These are phyloP conservation scores for Primulina eburnea DNA, from an alignment of 257 asterid genomes.

Conservation along the genomic window DNA sequence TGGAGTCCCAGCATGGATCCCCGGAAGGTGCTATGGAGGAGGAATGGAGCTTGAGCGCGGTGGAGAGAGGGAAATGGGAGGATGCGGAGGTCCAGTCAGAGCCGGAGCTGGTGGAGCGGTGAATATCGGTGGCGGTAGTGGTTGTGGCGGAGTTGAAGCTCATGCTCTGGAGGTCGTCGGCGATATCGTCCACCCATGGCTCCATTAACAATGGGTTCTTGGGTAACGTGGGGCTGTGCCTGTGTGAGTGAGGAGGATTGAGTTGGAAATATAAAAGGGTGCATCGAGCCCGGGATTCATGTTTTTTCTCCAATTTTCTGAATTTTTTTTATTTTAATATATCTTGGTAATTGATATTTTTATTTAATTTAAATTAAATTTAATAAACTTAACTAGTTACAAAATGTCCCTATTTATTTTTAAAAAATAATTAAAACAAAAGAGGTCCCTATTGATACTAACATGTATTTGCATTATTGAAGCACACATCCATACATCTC, in stretches of 20 bases:
- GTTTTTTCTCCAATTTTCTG: background rate
- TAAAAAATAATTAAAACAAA: too few relatives aligned
- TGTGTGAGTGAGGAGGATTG: background rate
- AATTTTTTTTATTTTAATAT: too few relatives aligned
- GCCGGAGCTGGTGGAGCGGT: conserved; percentile 86
- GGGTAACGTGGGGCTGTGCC: background rate
- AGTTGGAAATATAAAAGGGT: background rate
- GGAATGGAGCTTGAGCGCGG: conserved; percentile 38
- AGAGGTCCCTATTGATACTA: too few relatives aligned
- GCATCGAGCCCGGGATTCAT: background rate
- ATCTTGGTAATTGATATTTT: too few relatives aligned
- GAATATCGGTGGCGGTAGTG: conserved; percentile 57
- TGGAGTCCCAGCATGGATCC: conserved; percentile 74
- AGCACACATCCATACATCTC: too few relatives aligned
- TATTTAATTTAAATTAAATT: too few relatives aligned
- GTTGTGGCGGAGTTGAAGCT: conserved; percentile 82
- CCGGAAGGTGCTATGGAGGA: conserved; percentile 36
- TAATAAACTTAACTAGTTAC: too few relatives aligned
- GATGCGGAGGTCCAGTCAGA: conserved; percentile 85
- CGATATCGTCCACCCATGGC: conserved; percentile 46
- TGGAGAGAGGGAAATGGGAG: conserved; percentile 36
- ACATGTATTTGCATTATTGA: too few relatives aligned
- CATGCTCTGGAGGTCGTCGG: conserved; percentile 77
- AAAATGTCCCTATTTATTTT: too few relatives aligned
- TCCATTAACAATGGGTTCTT: conserved; percentile 34